phyloP scores from a whole-genome alignment of 306 rosid genomes.

The Senna tora region DNA sequence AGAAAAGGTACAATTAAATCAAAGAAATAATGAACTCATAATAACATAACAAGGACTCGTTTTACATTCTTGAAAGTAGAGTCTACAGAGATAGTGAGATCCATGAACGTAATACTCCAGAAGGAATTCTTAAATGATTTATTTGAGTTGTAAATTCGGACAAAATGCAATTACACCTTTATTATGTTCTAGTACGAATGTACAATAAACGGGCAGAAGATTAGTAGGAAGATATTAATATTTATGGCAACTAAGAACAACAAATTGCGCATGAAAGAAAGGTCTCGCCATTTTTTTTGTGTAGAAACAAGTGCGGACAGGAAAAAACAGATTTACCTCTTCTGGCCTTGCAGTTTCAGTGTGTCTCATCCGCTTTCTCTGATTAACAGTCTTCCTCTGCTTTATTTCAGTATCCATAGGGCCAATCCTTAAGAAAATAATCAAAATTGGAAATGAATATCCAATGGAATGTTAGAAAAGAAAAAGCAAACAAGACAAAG shows the following conservation, averaged over 20 bases:
- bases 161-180: background rate
- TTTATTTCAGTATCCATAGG: constrained; percentile 39
- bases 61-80: constrained; percentile 19
- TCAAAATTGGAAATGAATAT: constrained; percentile 34
- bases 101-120: background rate
- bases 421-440: constrained; percentile 47
- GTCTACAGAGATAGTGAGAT: background rate
- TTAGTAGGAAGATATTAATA: background rate
- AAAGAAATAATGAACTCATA: background rate
- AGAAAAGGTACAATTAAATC: constrained; percentile 5
- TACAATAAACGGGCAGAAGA: constrained; percentile 28
- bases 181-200: too few relatives aligned
- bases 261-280: constrained; percentile 2
- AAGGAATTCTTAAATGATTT: background rate
- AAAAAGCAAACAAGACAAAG: constrained; percentile 7
- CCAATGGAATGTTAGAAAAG: background rate
- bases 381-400: constrained; percentile 31
- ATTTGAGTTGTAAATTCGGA: constrained; percentile 3
- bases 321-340: constrained; percentile 39
- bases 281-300: background rate
- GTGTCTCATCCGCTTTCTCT: constrained; percentile 33
- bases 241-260: background rate
- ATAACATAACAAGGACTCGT: constrained; percentile 2
- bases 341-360: constrained; percentile 39
- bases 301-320: constrained; percentile 3